These are phyloP conservation scores for Aspergillus incahuasiensis DNA, from an alignment of 495 filamentous ascomycete species.

Conservation along the genomic window DNA sequence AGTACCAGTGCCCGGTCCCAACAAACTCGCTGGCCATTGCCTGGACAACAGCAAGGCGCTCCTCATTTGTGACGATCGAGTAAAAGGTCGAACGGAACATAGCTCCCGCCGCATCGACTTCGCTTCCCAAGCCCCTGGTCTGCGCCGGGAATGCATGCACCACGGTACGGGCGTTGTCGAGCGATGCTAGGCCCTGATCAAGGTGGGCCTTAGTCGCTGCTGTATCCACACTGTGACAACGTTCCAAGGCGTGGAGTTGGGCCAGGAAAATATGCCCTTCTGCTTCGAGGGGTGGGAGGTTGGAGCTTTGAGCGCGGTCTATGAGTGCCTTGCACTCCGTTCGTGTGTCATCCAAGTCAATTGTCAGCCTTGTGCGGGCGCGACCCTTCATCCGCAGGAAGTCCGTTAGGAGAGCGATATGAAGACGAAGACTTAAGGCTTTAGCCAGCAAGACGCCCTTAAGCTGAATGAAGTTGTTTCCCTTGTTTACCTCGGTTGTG, in stretches of 20 bases:
- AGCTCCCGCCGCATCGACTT: slow-evolving; percentile 6
- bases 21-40: slow-evolving; percentile 49
- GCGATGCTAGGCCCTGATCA: slow-evolving; percentile 2
- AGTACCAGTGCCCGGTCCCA: slow-evolving; percentile 65
- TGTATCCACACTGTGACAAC: slow-evolving; percentile 6
- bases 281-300: slow-evolving; percentile 13
- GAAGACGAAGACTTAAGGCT: slow-evolving; percentile 51
- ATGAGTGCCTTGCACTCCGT: slow-evolving; percentile 24
- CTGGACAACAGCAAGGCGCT: slow-evolving; percentile 41
- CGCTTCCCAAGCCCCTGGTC: slow-evolving; percentile 6
- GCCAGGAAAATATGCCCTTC: slow-evolving; percentile 34
- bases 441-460: slow-evolving; percentile 36
- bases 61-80: slow-evolving; percentile 40
- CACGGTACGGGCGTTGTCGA: slow-evolving; percentile 10
- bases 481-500: no score
- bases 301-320: slow-evolving; percentile 7
- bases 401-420: slow-evolving; percentile 52
- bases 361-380: neutral
- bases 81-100: slow-evolving; percentile 33
- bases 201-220: slow-evolving; percentile 1
- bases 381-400: slow-evolving; percentile 35
- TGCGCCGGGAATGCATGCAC: neutral
- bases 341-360: slow-evolving; percentile 32
- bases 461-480: no score
- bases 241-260: slow-evolving; percentile 31